phyloP scores from a whole-genome alignment of 1,139 yeast species.

The Meyerozyma smithsonii region DNA sequence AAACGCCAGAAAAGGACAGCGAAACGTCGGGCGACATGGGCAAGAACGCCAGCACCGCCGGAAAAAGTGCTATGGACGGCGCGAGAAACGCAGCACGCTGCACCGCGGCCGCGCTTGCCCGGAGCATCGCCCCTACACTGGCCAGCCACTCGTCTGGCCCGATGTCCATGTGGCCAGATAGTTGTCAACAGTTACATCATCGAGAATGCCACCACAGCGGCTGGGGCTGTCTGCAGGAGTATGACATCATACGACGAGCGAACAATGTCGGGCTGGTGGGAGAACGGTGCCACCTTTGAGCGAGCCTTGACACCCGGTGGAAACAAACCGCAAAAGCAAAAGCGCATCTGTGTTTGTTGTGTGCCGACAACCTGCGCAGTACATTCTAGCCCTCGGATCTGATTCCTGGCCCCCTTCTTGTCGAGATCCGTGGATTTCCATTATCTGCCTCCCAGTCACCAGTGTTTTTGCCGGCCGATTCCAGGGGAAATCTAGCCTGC shows the following conservation, averaged over 20 bases:
- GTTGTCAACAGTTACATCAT: neutral
- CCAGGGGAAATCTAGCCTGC: too few relatives aligned
- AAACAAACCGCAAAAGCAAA: neutral
- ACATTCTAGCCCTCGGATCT: neutral
- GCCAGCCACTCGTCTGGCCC: conserved; percentile 1
- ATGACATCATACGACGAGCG: neutral
- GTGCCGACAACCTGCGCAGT: neutral
- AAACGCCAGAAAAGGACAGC: neutral
- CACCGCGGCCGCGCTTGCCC: neutral
- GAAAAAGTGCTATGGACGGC: neutral
- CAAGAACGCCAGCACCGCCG: neutral
- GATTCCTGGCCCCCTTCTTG: too few relatives aligned
- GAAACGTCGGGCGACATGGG: neutral
- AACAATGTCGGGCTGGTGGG: neutral
- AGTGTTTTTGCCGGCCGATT: too few relatives aligned
- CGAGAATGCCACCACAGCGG: neutral
- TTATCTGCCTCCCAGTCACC: too few relatives aligned
- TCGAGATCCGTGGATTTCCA: too few relatives aligned
- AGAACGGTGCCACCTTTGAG: neutral
- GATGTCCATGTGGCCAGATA: neutral
- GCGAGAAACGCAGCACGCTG: neutral
- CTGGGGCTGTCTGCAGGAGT: neutral
- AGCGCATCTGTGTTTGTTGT: too few relatives aligned
- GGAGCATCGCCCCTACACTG: neutral
- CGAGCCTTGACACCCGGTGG: neutral